These are phyloP conservation scores for Dryas drummondii DNA, from an alignment of 306 rosid species.

Conservation along the genomic window DNA sequence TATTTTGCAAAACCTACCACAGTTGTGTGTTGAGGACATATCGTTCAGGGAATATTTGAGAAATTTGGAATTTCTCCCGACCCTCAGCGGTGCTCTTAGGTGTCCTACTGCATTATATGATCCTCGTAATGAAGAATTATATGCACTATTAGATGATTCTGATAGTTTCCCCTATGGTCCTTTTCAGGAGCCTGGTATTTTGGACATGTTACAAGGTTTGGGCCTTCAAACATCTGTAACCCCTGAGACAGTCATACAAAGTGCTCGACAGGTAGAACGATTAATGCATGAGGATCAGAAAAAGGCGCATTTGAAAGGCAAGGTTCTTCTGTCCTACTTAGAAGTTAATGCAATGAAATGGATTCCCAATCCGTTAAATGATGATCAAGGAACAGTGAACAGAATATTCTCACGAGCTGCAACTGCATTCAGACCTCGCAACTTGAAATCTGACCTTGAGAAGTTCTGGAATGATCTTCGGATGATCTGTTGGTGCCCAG, in stretches of 20 bases:
- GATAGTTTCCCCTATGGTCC: conserved; percentile 78
- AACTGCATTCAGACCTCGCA: conserved; percentile 59
- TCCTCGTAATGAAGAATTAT: conserved; percentile 82
- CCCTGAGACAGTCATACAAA: conserved; percentile 67
- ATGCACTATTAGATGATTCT: conserved; percentile 72
- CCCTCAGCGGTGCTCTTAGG: conserved; percentile 57
- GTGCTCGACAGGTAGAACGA: conserved; percentile 76
- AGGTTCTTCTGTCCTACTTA: conserved; percentile 80
- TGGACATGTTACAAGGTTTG: conserved; percentile 76
- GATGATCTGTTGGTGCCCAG: conserved; percentile 93
- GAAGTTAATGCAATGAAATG: conserved; percentile 94
- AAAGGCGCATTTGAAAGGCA: conserved; percentile 73
- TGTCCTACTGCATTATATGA: conserved; percentile 78
- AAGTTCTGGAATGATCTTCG: conserved; percentile 87
- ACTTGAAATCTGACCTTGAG: conserved; percentile 69
- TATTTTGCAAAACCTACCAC: conserved; percentile 72
- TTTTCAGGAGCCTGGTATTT: conserved; percentile 62
- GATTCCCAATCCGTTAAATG: conserved; percentile 66
- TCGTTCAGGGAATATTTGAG: conserved; percentile 68
- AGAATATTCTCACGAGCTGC: conserved; percentile 77
- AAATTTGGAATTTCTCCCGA: conserved; percentile 72
- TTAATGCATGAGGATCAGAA: conserved; percentile 75
- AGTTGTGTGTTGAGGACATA: conserved; percentile 69
- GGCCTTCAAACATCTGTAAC: conserved; percentile 90
- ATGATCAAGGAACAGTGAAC: conserved; percentile 66